Conservation (phyloP, 768 basidiomycete genomes). For the Goffeauzyma gilvescens region DNA sequence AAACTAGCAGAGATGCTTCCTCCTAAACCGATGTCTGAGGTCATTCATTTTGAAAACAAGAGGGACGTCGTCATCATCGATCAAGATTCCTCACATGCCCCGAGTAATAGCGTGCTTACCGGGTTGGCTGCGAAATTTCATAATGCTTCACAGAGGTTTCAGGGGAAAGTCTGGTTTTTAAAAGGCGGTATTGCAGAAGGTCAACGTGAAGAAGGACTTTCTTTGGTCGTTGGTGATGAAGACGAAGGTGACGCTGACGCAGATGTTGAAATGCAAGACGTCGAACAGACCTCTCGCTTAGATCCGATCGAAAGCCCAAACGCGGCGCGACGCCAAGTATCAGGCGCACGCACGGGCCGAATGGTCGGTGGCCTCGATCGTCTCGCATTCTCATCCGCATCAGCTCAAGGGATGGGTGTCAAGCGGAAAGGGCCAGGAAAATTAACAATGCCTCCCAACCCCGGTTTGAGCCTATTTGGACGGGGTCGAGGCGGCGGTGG, state of each 20-base stretch:
- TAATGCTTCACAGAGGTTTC: conserved; percentile 34
- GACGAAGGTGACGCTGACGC: conserved; percentile 33
- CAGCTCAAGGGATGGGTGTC: no score
- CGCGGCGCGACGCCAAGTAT: no score
- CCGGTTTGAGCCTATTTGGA: no score
- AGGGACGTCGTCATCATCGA: conserved; percentile 63
- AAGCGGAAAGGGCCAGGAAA: no score
- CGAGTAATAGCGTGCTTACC: conserved; percentile 37
- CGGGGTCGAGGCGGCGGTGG: no score
- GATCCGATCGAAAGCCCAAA: no score
- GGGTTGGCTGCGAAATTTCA: conserved; percentile 34
- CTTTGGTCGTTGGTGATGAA: conserved; percentile 32
- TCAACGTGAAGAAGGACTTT: conserved; percentile 39
- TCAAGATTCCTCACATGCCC: conserved; percentile 47
- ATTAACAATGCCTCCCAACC: no score
- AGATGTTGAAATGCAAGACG: conserved; percentile 4
- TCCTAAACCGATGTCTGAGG: conserved; percentile 29
- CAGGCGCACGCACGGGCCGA: background rate
- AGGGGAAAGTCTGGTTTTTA: conserved; percentile 55
- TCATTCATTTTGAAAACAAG: conserved; percentile 15
- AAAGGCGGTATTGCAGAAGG: conserved; percentile 45
- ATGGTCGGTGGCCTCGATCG: background rate
- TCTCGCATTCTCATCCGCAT: conserved; percentile 1
- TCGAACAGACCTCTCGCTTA: no score
- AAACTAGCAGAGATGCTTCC: conserved; percentile 67